Base-by-base conservation (phyloP, 208 protist genomes). In the Wallacemonas sp. region DNA sequence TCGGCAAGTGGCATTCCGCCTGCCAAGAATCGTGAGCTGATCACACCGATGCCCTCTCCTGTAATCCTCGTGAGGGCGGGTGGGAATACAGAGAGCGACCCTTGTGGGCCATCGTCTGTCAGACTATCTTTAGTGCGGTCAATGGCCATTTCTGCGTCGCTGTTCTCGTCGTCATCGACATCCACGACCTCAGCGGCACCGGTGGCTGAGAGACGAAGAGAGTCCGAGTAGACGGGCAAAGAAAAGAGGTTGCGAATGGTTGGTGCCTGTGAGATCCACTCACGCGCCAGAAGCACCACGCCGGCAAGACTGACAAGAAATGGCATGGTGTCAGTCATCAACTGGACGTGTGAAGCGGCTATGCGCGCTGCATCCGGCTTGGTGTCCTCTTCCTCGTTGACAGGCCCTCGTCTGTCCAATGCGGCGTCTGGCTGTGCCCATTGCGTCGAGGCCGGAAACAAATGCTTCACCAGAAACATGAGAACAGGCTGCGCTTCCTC, bases 141-240 rank as follows among this genome's bases (percentile, higher is more conserved):
- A n/a, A 58, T 31, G 19, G 51, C 30, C 2, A 58, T 0, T 14
- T 33, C 55, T 6, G 55, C 19, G 14, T 64, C 58, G 1, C 27
- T 51, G 36, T 36, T 26, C 1, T 41, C 61, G 6, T 66, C 61
- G 21, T 54, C 61, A 24, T 66, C 61, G n/a, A 66, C 61, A 22
- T 54, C 45, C 6, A 66, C 41, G 3, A 54, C 45, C n/a, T n/a
- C n/a, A n/a, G n/a, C n/a, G n/a, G n/a, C n/a, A n/a, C n/a, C n/a
- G n/a, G n/a, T n/a, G n/a, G n/a, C n/a, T n/a, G n/a, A n/a, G n/a
- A n/a, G n/a, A n/a, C n/a, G n/a, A n/a, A n/a, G n/a, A n/a, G n/a
- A n/a, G n/a, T n/a, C n/a, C n/a, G n/a, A n/a, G n/a, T n/a, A n/a
- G n/a, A n/a, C n/a, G n/a, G n/a, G n/a, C n/a, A 9, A 19, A 4